These are phyloP conservation scores for Salvia hispanica DNA, from an alignment of 257 asterid species.

Conservation along the genomic window DNA sequence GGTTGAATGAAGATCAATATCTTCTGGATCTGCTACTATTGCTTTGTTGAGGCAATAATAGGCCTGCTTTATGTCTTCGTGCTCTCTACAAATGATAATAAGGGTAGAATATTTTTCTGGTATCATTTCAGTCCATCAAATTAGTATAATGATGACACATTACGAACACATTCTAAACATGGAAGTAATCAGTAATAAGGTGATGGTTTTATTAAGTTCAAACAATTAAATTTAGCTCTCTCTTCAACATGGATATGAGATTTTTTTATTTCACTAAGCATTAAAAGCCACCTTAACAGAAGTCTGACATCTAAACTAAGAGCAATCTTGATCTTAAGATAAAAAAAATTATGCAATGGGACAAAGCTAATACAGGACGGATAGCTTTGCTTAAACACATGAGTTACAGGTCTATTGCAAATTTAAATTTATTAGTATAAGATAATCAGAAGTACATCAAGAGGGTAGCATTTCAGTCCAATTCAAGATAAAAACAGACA, in stretches of 20 bases:
- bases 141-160: background rate
- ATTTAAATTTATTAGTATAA: background rate
- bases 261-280: background rate
- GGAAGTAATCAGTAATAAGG: background rate
- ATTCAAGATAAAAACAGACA: too few relatives aligned
- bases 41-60: conserved; percentile 75
- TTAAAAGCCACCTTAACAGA: background rate
- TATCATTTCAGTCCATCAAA: background rate
- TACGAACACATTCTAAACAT: background rate
- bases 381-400: background rate
- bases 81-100: conserved; percentile 48
- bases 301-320: background rate
- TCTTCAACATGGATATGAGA: background rate
- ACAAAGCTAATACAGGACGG: background rate
- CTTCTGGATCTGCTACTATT: conserved; percentile 77
- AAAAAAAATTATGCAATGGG: background rate
- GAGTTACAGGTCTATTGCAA: background rate
- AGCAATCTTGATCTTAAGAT: background rate
- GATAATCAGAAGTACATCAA: background rate
- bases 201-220: background rate
- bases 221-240: background rate
- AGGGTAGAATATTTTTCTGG: background rate
- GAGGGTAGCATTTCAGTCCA: background rate
- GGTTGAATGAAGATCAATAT: conserved; percentile 53
- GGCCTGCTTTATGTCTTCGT: conserved; percentile 67